Conservation (phyloP, 345 rosid genomes). For the Eucalyptus coolabah region DNA sequence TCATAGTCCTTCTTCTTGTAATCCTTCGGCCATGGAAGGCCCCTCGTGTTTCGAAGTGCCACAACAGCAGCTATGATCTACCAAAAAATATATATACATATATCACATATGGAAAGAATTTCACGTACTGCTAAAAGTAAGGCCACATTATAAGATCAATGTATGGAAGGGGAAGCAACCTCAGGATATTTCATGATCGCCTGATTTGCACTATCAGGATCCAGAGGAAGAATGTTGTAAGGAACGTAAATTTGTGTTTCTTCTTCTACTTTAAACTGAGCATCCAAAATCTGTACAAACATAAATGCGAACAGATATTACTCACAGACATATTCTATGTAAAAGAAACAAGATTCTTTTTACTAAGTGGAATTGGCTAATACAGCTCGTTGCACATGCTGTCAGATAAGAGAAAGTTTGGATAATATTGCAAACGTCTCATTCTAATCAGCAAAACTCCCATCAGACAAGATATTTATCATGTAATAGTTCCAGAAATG, state of each 20-base stretch:
- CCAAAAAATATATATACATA: not conserved
- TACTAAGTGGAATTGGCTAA: not conserved
- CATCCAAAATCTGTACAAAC: constrained; percentile 74
- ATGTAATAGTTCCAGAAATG: not conserved
- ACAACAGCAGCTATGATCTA: constrained; percentile 93
- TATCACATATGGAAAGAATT: not conserved
- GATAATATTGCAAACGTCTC: not conserved
- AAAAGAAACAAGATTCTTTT: not conserved
- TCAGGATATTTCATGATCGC: constrained; percentile 98
- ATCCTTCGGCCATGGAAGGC: constrained; percentile 95
- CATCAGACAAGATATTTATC: not conserved
- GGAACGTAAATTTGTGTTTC: constrained; percentile 88
- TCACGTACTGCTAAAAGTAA: not conserved
- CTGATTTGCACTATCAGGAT: constrained; percentile 97
- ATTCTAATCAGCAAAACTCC: not conserved
- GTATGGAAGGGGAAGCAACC: constrained; percentile 19
- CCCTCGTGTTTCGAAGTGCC: constrained; percentile 97
- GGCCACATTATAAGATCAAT: not conserved
- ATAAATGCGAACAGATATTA: not conserved
- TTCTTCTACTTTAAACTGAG: constrained; percentile 89
- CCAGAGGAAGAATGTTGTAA: constrained; percentile 94
- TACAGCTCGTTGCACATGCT: not conserved
- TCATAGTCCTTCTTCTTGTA: constrained; percentile 81
- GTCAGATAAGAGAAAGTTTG: not conserved
- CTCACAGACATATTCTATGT: not conserved